phyloP scores from a whole-genome alignment of 169 alveolate species.

The Perkinsus marinus region DNA sequence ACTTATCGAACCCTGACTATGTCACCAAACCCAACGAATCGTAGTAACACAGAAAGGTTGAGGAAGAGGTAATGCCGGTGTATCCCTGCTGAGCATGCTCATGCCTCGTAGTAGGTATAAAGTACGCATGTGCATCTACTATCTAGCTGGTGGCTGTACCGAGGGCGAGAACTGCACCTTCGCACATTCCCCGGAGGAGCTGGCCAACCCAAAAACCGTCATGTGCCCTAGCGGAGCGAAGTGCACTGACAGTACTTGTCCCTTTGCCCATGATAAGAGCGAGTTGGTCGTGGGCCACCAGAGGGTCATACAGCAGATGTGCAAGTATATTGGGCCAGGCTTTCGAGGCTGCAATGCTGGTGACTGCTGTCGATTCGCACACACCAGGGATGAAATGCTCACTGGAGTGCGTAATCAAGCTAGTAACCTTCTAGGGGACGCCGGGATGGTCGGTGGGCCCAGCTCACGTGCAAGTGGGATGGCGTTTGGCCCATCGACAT shows the following conservation, averaged over 20 bases:
- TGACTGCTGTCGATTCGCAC: neutral
- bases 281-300: neutral
- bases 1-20: neutral
- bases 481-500: neutral
- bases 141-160: slow-evolving; percentile 26
- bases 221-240: neutral
- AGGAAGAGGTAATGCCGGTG: neutral
- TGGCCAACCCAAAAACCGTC: neutral
- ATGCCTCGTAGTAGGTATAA: neutral
- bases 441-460: neutral
- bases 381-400: neutral
- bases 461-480: neutral
- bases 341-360: neutral
- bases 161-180: slow-evolving; percentile 26
- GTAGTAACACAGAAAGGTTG: neutral
- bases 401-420: neutral
- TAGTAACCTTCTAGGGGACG: neutral
- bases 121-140: slow-evolving; percentile 27
- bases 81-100: neutral
- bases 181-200: slow-evolving; percentile 28
- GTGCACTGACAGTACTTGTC: neutral
- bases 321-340: neutral
- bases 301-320: neutral
- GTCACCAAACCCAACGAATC: neutral
- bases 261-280: neutral